phyloP scores from a whole-genome alignment of 257 asterid species.

The Ilex asprella region DNA sequence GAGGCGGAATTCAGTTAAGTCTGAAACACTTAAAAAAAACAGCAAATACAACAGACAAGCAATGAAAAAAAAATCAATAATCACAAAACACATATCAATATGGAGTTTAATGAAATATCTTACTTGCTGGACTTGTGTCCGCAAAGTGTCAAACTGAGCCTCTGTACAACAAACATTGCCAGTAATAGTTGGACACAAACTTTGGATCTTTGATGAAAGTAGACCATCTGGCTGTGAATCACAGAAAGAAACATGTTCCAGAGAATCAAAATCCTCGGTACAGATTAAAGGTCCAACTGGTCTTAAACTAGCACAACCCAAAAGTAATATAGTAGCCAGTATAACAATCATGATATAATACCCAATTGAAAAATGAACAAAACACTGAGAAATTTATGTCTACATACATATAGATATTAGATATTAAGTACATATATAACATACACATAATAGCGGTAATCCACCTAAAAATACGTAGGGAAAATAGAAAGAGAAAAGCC shows the following conservation, averaged over 20 bases:
- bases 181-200: constrained; percentile 92
- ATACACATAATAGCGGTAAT: no score
- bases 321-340: not conserved
- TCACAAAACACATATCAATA: not conserved
- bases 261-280: not conserved
- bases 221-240: constrained; percentile 64
- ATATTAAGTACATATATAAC: no score
- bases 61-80: not conserved
- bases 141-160: constrained; percentile 68
- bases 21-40: no score
- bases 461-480: no score
- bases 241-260: constrained; percentile 9
- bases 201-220: constrained; percentile 81
- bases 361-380: no score
- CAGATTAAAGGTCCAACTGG: no score
- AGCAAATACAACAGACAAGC: no score
- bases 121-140: constrained; percentile 96
- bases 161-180: constrained; percentile 93
- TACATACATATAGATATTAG: no score
- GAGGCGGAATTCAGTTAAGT: not conserved
- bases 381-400: no score
- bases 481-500: not conserved
- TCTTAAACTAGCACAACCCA: not conserved
- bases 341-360: no score
- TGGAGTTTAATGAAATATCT: constrained; percentile 18